Conservation (phyloP, 2,329 filamentous ascomycete species). For the Alternaria solani region DNA sequence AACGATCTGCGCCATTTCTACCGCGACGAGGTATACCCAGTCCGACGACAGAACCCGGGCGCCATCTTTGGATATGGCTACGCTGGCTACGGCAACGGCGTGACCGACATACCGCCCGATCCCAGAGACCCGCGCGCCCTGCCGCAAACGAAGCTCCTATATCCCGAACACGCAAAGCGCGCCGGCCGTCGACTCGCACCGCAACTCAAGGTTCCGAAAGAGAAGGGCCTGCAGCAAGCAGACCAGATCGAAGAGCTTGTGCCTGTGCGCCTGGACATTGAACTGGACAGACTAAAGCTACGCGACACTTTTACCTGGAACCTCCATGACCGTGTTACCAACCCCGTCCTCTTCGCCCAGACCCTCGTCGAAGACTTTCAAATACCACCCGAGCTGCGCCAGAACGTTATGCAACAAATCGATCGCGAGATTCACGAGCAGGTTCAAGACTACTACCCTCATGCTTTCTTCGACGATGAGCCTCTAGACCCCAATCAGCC, state of each 20-base stretch:
- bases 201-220: slow-evolving; percentile 78
- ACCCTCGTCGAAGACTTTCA: slow-evolving; percentile 87
- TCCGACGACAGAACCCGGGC: slow-evolving; percentile 64
- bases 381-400: slow-evolving; percentile 73
- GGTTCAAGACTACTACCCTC: slow-evolving; percentile 90
- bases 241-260: slow-evolving; percentile 92
- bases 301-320: slow-evolving; percentile 99
- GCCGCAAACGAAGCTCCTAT: slow-evolving; percentile 67
- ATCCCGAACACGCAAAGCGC: slow-evolving; percentile 78
- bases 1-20: slow-evolving; percentile 39
- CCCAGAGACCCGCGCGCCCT: slow-evolving; percentile 61
- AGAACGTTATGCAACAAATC: slow-evolving; percentile 69
- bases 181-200: slow-evolving; percentile 79
- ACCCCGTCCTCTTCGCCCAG: slow-evolving; percentile 82
- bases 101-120: slow-evolving; percentile 65
- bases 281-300: slow-evolving; percentile 93
- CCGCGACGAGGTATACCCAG: slow-evolving; percentile 62
- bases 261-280: slow-evolving; percentile 89
- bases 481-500: slow-evolving; percentile 88
- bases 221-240: slow-evolving; percentile 82
- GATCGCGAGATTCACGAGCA: slow-evolving; percentile 84
- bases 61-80: slow-evolving; percentile 76
- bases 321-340: slow-evolving; percentile 85
- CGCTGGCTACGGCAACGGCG: slow-evolving; percentile 85
- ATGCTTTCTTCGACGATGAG: slow-evolving; percentile 88